These are phyloP conservation scores for Cryphonectria naterciae DNA, from an alignment of 2,329 filamentous ascomycete species.

Conservation along the genomic window DNA sequence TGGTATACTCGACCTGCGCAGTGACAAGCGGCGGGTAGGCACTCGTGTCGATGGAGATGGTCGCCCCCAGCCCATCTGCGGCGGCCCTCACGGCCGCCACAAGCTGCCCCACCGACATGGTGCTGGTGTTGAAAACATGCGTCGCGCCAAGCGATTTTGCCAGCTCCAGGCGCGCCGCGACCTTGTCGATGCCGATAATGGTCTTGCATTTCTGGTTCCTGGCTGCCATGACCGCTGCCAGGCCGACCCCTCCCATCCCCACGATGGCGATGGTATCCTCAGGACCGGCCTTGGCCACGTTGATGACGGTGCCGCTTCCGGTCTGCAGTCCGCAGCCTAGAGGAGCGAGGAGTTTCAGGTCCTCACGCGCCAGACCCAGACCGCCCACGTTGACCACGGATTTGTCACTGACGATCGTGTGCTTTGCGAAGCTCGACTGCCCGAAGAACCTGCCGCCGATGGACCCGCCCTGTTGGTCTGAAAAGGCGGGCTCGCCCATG, in stretches of 20 bases:
- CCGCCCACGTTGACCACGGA: constrained; percentile 37
- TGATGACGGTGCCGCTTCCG: constrained; percentile 39
- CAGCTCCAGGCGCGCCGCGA: constrained; percentile 46
- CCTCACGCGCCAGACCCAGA: constrained; percentile 21
- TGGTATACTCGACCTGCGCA: constrained; percentile 46
- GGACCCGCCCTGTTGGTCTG: constrained; percentile 41
- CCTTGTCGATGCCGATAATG: constrained; percentile 48
- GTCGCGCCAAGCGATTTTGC: constrained; percentile 46
- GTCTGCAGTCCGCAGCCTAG: constrained; percentile 40
- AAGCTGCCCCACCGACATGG: constrained; percentile 45
- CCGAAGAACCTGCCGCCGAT: constrained; percentile 41
- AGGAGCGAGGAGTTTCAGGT: constrained; percentile 36
- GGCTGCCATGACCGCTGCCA: constrained; percentile 31
- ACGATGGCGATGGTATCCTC: constrained; percentile 34
- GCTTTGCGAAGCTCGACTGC: constrained; percentile 39
- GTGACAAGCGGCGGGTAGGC: constrained; percentile 46
- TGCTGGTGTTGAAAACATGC: constrained; percentile 38
- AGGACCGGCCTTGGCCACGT: constrained; percentile 34
- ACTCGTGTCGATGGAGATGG: constrained; percentile 54
- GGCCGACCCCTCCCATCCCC: constrained; percentile 37
- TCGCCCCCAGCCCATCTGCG: constrained; percentile 50
- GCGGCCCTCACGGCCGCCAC: constrained; percentile 51
- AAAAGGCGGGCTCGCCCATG: constrained; percentile 51
- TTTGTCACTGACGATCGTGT: constrained; percentile 37
- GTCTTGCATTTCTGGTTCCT: constrained; percentile 25